phyloP scores from a whole-genome alignment of 306 rosid genomes.

The Fragaria ananassa region DNA sequence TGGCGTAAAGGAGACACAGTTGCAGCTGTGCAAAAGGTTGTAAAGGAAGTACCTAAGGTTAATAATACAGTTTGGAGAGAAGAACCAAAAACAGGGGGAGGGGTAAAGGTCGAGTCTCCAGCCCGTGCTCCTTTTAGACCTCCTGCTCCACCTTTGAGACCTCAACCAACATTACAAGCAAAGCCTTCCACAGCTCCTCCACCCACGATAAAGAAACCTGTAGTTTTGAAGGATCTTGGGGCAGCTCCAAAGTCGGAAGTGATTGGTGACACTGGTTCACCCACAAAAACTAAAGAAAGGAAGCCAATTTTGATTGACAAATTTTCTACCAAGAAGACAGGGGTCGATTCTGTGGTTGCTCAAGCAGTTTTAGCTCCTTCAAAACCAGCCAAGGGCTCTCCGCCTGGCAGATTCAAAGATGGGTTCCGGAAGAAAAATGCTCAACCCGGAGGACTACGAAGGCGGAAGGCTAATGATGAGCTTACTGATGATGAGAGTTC shows the following conservation, averaged over 20 bases:
- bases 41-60: conserved; percentile 53
- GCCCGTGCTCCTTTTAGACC: conserved; percentile 38
- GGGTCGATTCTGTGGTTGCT: conserved; percentile 60
- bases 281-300: conserved; percentile 47
- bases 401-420: conserved; percentile 64
- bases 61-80: conserved; percentile 31
- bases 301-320: conserved; percentile 92
- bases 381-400: conserved; percentile 74
- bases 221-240: conserved; percentile 78
- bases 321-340: conserved; percentile 77
- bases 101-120: conserved; percentile 35
- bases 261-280: conserved; percentile 29
- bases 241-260: conserved; percentile 34
- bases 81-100: conserved; percentile 36
- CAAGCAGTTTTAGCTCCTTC: conserved; percentile 69
- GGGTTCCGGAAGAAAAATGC: conserved; percentile 67
- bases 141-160: conserved; percentile 48
- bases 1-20: conserved; percentile 96
- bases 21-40: conserved; percentile 60
- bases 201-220: conserved; percentile 52
- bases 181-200: conserved; percentile 66
- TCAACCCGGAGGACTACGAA: conserved; percentile 51
- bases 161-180: conserved; percentile 64
- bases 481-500: conserved; percentile 62
- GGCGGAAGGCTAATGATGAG: conserved; percentile 46